phyloP scores from a whole-genome alignment of 257 asterid species.

The Lycium ferocissimum region DNA sequence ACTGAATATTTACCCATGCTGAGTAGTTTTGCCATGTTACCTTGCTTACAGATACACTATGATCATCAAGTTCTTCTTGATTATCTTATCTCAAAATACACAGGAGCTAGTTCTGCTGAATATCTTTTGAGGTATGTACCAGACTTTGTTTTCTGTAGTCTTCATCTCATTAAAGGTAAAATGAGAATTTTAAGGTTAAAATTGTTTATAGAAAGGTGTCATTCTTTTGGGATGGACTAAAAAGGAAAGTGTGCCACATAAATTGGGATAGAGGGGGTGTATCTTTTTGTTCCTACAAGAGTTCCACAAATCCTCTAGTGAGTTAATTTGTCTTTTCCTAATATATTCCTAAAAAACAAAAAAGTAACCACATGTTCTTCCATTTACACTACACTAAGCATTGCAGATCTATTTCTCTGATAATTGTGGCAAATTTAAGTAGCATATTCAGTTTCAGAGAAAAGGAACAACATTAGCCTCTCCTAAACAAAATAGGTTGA shows the following conservation, averaged over 20 bases:
- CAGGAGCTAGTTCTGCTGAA: constrained; percentile 84
- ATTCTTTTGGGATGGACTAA: background rate
- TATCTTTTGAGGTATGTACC: constrained; percentile 75
- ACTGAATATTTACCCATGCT: background rate
- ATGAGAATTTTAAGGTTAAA: background rate
- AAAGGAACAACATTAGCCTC: background rate
- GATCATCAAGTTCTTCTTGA: constrained; percentile 98
- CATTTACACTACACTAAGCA: background rate
- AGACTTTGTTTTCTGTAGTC: constrained; percentile 20
- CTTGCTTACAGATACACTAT: constrained; percentile 66
- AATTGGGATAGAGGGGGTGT: background rate
- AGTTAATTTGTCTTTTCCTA: constrained; percentile 3
- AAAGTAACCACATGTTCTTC: background rate
- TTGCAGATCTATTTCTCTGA: background rate
- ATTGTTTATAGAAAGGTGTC: background rate
- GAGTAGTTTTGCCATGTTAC: constrained; percentile 28
- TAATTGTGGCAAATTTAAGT: background rate
- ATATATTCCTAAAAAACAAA: constrained; percentile 3
- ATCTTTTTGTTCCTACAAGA: background rate
- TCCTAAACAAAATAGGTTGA: constrained; percentile 19
- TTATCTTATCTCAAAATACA: constrained; percentile 90
- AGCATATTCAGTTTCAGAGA: background rate
- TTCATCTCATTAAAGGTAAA: background rate
- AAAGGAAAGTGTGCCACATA: background rate
- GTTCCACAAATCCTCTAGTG: background rate